Evolutionary conservation across 2,329 filamentous ascomycete genomes (phyloP).

Genomic region (Diaporthe aspalathi): DNA sequence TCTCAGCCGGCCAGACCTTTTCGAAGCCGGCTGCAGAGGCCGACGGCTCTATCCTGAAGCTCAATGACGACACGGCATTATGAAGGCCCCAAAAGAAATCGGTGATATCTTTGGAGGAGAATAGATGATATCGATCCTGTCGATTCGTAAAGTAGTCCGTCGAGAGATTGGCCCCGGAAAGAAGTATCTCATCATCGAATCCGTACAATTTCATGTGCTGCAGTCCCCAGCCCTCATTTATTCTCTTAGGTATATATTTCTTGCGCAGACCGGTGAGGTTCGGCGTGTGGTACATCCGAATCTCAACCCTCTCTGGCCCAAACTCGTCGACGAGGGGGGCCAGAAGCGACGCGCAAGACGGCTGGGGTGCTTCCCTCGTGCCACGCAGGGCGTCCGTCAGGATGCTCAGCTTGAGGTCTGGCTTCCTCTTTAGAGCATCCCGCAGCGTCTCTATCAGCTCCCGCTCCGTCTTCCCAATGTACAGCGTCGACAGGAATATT

Average conservation of each 20-base stretch:
- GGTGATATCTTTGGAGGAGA: conserved; percentile 81
- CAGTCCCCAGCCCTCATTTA: conserved; percentile 98
- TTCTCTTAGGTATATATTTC: conserved; percentile 83
- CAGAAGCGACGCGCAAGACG: conserved; percentile 89
- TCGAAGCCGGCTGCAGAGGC: conserved; percentile 66
- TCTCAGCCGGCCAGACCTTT: conserved; percentile 79
- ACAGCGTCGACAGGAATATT: conserved; percentile 95
- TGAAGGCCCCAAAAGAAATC: conserved; percentile 87
- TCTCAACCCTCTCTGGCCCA: conserved; percentile 84
- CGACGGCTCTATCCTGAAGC: conserved; percentile 80
- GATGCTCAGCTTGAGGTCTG: conserved; percentile 84
- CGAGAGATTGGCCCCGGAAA: conserved; percentile 93
- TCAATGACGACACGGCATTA: conserved; percentile 79
- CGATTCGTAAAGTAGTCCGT: conserved; percentile 96
- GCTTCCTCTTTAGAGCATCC: conserved; percentile 78
- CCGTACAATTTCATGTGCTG: conserved; percentile 99
- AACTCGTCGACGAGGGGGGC: conserved; percentile 87
- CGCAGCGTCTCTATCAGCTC: conserved; percentile 86
- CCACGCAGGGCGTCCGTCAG: conserved; percentile 92
- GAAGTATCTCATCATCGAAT: conserved; percentile 92
- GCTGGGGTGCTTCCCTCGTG: conserved; percentile 86
- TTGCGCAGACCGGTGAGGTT: conserved; percentile 91
- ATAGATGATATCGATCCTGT: conserved; percentile 93
- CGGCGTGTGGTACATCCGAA: conserved; percentile 98
- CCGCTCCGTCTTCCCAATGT: conserved; percentile 92